phyloP scores from a whole-genome alignment of 2,329 filamentous ascomycete genomes.

The Alternaria longipes region DNA sequence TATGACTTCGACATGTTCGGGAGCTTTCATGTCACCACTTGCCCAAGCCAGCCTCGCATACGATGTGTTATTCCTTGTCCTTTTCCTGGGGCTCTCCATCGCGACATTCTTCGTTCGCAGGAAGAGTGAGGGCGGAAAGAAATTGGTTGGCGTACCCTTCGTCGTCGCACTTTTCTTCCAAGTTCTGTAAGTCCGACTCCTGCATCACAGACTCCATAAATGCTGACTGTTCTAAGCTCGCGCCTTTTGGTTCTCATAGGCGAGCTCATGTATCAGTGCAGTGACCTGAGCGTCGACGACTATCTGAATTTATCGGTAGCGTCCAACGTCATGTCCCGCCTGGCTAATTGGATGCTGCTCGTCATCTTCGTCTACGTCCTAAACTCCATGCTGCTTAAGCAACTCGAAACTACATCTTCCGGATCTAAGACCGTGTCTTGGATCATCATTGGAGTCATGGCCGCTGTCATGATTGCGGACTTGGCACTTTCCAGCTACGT shows the following conservation, averaged over 20 bases:
- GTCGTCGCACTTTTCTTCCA: slow-evolving; percentile 19
- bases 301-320: slow-evolving; percentile 27
- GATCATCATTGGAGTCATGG: slow-evolving; percentile 31
- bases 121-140: slow-evolving; percentile 29
- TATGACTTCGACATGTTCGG: slow-evolving; percentile 20
- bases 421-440: slow-evolving; percentile 23
- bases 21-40: slow-evolving; percentile 19
- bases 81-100: slow-evolving; percentile 30
- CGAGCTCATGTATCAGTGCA: slow-evolving; percentile 28
- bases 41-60: slow-evolving; percentile 27
- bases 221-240: slow-evolving; percentile 16
- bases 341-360: slow-evolving; percentile 36
- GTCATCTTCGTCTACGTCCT: slow-evolving; percentile 35
- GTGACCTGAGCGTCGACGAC: neutral
- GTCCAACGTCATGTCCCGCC: slow-evolving; percentile 26
- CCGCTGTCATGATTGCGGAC: slow-evolving; percentile 22
- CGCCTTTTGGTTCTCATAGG: slow-evolving; percentile 21
- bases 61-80: slow-evolving; percentile 26
- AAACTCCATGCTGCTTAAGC: slow-evolving; percentile 36
- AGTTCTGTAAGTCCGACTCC: slow-evolving; percentile 30
- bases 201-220: neutral
- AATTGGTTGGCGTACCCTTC: slow-evolving; percentile 32
- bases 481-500: slow-evolving; percentile 27
- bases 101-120: slow-evolving; percentile 28
- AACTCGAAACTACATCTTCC: slow-evolving; percentile 18